Conservation (phyloP, 768 basidiomycete species). For the Panaeolus papilionaceus region DNA sequence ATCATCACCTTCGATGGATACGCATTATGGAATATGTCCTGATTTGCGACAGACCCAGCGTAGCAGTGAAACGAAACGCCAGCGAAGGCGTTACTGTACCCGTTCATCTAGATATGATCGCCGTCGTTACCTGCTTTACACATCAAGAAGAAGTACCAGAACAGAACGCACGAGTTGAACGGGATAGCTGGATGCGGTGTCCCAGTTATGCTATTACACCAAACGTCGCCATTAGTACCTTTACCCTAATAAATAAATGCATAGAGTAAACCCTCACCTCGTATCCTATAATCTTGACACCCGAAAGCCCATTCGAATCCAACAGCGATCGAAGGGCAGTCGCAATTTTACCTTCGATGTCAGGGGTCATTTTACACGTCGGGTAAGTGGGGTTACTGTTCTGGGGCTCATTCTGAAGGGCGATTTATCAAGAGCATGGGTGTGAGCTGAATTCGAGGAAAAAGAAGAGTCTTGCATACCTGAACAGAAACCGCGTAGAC, state of each 20-base stretch:
- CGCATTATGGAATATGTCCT: constrained; percentile 59
- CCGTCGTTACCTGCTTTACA: too few relatives aligned
- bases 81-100: constrained; percentile 57
- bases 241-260: too few relatives aligned
- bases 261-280: too few relatives aligned
- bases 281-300: constrained; percentile 66
- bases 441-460: background rate
- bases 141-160: background rate
- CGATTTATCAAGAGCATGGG: background rate
- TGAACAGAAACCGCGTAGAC: constrained; percentile 71
- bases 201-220: constrained; percentile 70
- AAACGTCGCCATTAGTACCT: background rate
- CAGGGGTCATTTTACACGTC: constrained; percentile 59
- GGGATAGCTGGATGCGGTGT: constrained; percentile 66
- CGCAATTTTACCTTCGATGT: constrained; percentile 65
- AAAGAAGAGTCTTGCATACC: constrained; percentile 21
- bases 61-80: constrained; percentile 83
- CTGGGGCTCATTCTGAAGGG: constrained; percentile 52
- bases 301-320: constrained; percentile 64
- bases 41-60: constrained; percentile 55
- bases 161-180: constrained; percentile 44
- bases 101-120: constrained; percentile 50
- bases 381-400: constrained; percentile 74
- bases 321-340: constrained; percentile 60
- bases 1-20: constrained; percentile 58